Percentiles rank a stretch among this genome's conserved stretches.
These are phyloP conservation scores for Hypholoma sublateritium DNA, from an alignment of 768 basidiomycete genomes.

Conservation along the genomic window DNA sequence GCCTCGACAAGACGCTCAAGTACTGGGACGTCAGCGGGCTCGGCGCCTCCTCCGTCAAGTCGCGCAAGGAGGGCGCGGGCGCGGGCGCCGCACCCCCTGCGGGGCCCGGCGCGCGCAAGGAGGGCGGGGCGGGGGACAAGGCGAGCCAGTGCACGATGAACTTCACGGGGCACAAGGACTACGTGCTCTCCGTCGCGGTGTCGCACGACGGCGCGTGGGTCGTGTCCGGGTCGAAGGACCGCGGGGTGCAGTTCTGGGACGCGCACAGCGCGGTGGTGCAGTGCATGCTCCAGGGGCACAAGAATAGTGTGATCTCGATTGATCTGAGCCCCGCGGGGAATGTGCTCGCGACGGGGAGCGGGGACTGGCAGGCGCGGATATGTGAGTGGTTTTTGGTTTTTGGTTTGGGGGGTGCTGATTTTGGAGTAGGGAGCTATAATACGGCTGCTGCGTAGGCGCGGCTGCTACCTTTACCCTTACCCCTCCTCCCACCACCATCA, in stretches of 20 bases:
- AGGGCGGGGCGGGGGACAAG: constrained; percentile 61
- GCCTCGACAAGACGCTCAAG: constrained; percentile 86
- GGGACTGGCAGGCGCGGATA: constrained; percentile 55
- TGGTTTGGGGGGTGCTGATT: neutral
- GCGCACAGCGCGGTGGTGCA: constrained; percentile 75
- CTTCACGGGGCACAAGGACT: constrained; percentile 84
- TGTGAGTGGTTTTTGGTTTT: constrained; percentile 25
- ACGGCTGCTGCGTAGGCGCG: neutral
- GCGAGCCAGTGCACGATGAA: constrained; percentile 69
- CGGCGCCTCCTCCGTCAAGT: constrained; percentile 37
- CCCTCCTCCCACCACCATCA: neutral
- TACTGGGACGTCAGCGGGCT: constrained; percentile 81
- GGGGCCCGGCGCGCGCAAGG: constrained; percentile 33
- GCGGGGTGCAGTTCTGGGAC: constrained; percentile 95
- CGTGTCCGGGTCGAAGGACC: constrained; percentile 92
- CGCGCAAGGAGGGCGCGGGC: constrained; percentile 40
- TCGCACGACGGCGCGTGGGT: constrained; percentile 94
- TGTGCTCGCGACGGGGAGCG: constrained; percentile 51
- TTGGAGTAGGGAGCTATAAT: constrained; percentile 1
- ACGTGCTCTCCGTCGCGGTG: constrained; percentile 62
- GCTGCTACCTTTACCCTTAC: too few species aligned
- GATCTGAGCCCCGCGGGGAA: constrained; percentile 47
- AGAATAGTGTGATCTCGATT: constrained; percentile 55
- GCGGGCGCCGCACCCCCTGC: constrained; percentile 25
- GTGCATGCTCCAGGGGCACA: constrained; percentile 85